phyloP scores from a whole-genome alignment of 495 filamentous ascomycete genomes.

The Tuber borchii region DNA sequence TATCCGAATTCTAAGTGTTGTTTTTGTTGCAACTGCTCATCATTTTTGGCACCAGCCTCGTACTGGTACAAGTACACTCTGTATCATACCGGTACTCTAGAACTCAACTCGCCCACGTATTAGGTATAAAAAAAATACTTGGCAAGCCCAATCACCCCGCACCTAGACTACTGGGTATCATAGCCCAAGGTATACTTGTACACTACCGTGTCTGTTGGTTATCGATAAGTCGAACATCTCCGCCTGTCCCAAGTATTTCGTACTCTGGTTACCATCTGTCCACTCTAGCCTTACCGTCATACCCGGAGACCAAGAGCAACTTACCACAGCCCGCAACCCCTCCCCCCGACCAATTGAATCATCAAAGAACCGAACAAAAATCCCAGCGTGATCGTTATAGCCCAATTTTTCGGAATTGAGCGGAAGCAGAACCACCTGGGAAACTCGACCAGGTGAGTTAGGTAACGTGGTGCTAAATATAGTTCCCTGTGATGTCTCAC shows the following conservation, averaged over 20 bases:
- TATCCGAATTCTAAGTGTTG: no score
- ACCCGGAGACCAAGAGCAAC: background rate
- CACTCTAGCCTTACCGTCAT: background rate
- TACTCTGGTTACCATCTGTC: background rate
- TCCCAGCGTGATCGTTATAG: background rate
- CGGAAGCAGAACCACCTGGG: background rate
- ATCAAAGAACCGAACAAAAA: background rate
- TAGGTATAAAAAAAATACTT: background rate
- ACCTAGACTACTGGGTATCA: background rate
- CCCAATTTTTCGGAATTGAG: background rate
- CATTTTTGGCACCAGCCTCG: no score
- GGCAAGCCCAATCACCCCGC: background rate
- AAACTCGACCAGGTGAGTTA: background rate
- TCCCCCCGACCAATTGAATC: background rate
- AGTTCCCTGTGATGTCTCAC: background rate
- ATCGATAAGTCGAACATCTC: background rate
- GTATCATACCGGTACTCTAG: background rate
- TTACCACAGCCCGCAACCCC: background rate
- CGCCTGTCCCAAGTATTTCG: background rate
- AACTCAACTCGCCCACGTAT: slow-evolving; percentile 1
- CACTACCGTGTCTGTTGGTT: background rate
- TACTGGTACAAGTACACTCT: background rate
- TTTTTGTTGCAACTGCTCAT: no score
- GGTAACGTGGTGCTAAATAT: background rate
- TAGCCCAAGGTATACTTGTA: background rate